Base-by-base conservation (phyloP, 345 rosid genomes). In the Salix purpurea region DNA sequence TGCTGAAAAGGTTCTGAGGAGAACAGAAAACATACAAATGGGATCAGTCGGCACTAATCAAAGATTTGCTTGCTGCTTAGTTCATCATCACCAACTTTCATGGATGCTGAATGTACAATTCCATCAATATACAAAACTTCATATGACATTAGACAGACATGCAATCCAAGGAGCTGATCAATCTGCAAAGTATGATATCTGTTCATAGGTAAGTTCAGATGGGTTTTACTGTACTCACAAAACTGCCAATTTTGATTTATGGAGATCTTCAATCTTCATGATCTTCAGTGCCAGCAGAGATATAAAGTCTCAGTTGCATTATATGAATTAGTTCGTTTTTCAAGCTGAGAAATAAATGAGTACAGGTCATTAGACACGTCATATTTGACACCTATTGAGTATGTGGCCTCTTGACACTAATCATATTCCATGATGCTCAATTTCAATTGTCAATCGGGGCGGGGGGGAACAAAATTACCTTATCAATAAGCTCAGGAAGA, bases 401-500 rank as follows among this genome's bases (percentile, higher is more conserved):
- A 42, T 42, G 52, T 46, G 50, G 50, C 52, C 52, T 46, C 4
- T 14, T 46, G 18, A 46, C 52, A 46, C 19, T 14, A 46, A 12
- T 46, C 52, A 46, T 46, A 46, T 46, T 46, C 19, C 52, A 46
- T 15, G 52, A 64, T 14, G 30, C 70, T 8, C 48, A 30, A 28
- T 34, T 11, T 61, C 70, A 14, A 54, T 28, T 21, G 37, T 44
- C n/a, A 34, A n/a, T 34, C 34, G 44, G 42, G 7, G 19, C 6
- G 1, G 30, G 19, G 50, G 7, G 36, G 16, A 65, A 14, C 30
- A 66, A 72, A 28, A 42, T 39, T 21, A 75, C 79, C 76, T 62
- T 16, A 36, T 61, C 44, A 14, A 72, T 28, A 77, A 36, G 72
- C 64, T 86, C 85, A 85, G 73, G 76, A 42, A 32, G 88, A 69